These are phyloP conservation scores for Leccinellum rugosiceps DNA, from an alignment of 768 basidiomycete genomes.

Conservation along the genomic window DNA sequence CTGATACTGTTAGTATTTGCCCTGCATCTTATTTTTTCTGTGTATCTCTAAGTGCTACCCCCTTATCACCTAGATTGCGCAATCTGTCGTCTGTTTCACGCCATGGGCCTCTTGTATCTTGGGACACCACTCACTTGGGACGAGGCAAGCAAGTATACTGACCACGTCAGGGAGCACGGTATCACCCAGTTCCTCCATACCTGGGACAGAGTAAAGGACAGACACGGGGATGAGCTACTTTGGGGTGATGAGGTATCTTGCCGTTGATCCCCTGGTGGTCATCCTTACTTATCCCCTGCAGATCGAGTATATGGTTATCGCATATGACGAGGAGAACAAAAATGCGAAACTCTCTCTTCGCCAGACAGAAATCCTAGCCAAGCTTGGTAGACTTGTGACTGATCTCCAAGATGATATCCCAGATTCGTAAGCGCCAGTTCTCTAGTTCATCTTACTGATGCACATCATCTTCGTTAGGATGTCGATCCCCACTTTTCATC, in stretches of 20 bases:
- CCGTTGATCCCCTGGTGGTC: background rate
- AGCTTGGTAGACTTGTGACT: conserved; percentile 64
- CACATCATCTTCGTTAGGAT: conserved; percentile 39
- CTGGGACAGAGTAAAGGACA: conserved; percentile 90
- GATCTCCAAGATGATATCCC: conserved; percentile 53
- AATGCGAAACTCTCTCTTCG: conserved; percentile 89
- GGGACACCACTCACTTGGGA: conserved; percentile 94
- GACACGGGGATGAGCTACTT: conserved; percentile 85
- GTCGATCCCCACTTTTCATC: conserved; percentile 88
- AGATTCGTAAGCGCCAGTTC: conserved; percentile 47
- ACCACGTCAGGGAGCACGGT: conserved; percentile 89
- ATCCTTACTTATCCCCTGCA: conserved; percentile 31
- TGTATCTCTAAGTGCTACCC: background rate
- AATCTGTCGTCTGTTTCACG: conserved; percentile 7
- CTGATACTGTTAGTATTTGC: background rate
- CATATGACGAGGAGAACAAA: conserved; percentile 73
- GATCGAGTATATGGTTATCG: conserved; percentile 96
- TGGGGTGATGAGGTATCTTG: conserved; percentile 95
- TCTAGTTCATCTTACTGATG: background rate
- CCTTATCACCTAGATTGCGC: conserved; percentile 9
- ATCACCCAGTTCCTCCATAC: conserved; percentile 93
- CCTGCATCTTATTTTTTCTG: background rate
- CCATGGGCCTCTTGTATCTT: conserved; percentile 89
- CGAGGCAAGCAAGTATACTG: conserved; percentile 80
- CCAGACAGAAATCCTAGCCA: conserved; percentile 88